Conservation (phyloP, 108 stramenopile genomes). For the Epithemia pelagica region DNA sequence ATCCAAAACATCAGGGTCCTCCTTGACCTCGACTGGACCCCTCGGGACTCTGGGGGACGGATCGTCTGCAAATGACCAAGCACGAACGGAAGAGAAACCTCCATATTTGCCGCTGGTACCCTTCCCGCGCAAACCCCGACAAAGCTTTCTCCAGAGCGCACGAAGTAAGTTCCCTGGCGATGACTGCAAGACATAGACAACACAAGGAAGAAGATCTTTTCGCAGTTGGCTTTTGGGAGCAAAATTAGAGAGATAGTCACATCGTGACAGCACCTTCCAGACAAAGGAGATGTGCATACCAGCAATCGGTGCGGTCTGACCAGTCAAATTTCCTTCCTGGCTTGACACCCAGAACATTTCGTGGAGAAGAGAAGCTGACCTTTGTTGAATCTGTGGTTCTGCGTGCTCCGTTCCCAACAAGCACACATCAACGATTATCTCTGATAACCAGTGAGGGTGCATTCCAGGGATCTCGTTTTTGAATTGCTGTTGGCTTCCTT, state of each 20-base stretch:
- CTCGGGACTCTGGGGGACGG: conserved; percentile 18
- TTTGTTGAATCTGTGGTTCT: conserved; percentile 70
- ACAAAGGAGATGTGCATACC: conserved; percentile 70
- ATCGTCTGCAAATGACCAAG: conserved; percentile 8
- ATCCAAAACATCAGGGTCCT: conserved; percentile 59
- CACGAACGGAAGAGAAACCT: conserved; percentile 20
- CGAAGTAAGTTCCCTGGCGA: conserved; percentile 68
- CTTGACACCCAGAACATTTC: conserved; percentile 78
- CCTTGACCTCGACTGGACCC: conserved; percentile 14
- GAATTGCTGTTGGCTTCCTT: conserved; percentile 30
- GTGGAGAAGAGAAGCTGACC: conserved; percentile 67
- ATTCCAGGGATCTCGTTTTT: conserved; percentile 27
- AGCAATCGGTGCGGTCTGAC: conserved; percentile 51
- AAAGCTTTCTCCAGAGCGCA: conserved; percentile 75
- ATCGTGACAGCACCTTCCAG: conserved; percentile 51
- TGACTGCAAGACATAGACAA: conserved; percentile 71
- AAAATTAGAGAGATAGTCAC: conserved; percentile 66
- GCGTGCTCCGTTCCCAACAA: conserved; percentile 71
- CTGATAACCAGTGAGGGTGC: conserved; percentile 78
- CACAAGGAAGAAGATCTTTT: conserved; percentile 71
- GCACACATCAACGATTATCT: conserved; percentile 72
- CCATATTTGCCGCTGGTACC: conserved; percentile 47
- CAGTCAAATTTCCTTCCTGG: conserved; percentile 46
- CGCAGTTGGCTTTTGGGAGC: conserved; percentile 66
- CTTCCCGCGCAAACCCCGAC: conserved; percentile 45